Evolutionary conservation across 176 grass and related monocot species (phyloP).

Genomic region (Stipa capillata): DNA sequence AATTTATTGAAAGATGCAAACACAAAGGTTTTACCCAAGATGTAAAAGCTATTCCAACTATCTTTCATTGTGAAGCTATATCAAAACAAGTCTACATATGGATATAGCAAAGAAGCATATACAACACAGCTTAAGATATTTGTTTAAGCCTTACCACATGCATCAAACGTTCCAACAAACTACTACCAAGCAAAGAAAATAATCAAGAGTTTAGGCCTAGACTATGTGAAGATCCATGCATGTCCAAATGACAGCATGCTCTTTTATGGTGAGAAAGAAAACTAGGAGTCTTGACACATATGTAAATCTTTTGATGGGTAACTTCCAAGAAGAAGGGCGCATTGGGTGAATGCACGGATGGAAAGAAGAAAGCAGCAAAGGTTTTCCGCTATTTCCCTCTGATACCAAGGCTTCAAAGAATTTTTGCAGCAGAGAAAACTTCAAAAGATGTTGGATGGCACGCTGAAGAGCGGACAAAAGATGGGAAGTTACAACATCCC

Average conservation of each 20-base stretch:
- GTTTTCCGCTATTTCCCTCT: background rate
- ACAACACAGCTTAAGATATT: background rate
- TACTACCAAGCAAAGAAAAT: slow-evolving; percentile 16
- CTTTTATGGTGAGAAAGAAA: background rate
- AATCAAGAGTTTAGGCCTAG: background rate
- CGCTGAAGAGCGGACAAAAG: background rate
- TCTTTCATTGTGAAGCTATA: background rate
- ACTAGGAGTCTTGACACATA: background rate
- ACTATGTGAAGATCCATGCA: slow-evolving; percentile 18
- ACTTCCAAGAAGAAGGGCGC: background rate
- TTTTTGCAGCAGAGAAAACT: background rate
- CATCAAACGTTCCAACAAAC: background rate
- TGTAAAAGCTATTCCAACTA: background rate
- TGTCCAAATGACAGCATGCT: background rate
- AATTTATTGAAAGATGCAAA: background rate
- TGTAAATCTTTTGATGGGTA: background rate
- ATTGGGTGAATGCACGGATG: background rate
- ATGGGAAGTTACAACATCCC: background rate
- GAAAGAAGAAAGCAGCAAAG: background rate
- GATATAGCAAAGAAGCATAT: background rate
- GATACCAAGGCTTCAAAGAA: background rate
- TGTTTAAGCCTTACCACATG: background rate
- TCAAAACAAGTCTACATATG: background rate
- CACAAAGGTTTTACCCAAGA: background rate
- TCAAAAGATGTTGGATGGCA: background rate